A percentile compares a stretch with the other conserved stretches of the same genome.
Conservation (phyloP, 768 basidiomycete species). For the Pulveroboletus frians region DNA sequence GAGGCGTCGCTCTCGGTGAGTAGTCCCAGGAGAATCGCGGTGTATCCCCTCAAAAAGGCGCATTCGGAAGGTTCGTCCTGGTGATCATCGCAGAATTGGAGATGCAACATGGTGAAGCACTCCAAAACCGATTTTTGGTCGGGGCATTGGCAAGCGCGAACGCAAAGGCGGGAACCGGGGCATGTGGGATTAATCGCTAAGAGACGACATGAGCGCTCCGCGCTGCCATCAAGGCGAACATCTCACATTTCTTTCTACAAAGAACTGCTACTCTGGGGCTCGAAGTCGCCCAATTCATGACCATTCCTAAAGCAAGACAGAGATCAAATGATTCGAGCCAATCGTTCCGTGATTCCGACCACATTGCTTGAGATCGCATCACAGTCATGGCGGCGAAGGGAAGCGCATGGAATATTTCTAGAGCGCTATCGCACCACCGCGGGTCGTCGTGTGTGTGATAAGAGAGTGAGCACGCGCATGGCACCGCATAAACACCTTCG, state of each 20-base stretch:
- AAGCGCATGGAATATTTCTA: constrained; percentile 42
- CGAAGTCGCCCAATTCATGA: constrained; percentile 71
- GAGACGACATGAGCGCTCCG: neutral
- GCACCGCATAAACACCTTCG: constrained; percentile 50
- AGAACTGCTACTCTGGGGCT: constrained; percentile 44
- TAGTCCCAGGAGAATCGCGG: constrained; percentile 66
- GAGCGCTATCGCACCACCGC: constrained; percentile 51
- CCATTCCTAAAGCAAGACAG: constrained; percentile 68
- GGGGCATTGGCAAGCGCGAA: constrained; percentile 49
- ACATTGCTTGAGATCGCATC: constrained; percentile 33
- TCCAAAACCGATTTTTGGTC: constrained; percentile 42
- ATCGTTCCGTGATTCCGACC: constrained; percentile 9
- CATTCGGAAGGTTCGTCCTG: constrained; percentile 31
- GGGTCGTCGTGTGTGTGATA: constrained; percentile 67
- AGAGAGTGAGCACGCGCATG: constrained; percentile 64
- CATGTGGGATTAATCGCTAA: constrained; percentile 53
- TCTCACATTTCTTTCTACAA: constrained; percentile 48
- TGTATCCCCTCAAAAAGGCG: constrained; percentile 64
- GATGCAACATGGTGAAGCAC: constrained; percentile 48
- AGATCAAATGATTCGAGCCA: constrained; percentile 56
- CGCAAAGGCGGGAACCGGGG: constrained; percentile 43
- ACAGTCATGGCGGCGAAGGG: constrained; percentile 47
- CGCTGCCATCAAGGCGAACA: neutral
- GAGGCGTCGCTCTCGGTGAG: constrained; percentile 32
- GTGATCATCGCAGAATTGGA: constrained; percentile 27